Conservation (phyloP, 805 yeast genomes). For the Suhomyces tanzawaensis region DNA sequence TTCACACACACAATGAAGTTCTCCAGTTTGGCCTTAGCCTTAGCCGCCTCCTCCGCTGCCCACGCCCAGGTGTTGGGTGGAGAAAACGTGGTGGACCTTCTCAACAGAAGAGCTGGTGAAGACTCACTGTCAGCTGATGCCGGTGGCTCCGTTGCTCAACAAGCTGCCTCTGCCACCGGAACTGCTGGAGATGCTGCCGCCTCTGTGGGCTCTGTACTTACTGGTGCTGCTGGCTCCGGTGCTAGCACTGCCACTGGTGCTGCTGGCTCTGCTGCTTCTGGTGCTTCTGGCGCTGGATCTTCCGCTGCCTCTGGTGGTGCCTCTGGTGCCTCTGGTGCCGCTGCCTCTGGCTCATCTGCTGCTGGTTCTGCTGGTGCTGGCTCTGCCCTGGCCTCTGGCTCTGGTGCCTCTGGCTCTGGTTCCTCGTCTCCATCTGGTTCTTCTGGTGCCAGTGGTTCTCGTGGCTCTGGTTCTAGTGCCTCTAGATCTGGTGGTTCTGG, state of each 20-base stretch:
- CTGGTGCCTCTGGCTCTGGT: constrained; percentile 12
- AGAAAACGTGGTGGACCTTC: constrained; percentile 4
- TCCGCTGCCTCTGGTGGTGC: constrained; percentile 1
- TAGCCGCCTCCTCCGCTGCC: constrained; percentile 14
- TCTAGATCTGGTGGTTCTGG: constrained; percentile 5
- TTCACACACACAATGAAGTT: constrained; percentile 9
- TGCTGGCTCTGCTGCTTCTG: constrained; percentile 7
- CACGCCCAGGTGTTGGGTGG: constrained; percentile 5
- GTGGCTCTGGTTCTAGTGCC: constrained; percentile 3
- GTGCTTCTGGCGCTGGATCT: constrained; percentile 7
- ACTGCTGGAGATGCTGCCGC: constrained; percentile 7
- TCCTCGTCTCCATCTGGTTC: constrained; percentile 14
- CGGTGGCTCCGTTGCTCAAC: constrained; percentile 7
- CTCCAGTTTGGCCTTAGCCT: constrained; percentile 10
- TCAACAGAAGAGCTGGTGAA: constrained; percentile 1
- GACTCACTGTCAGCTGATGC: constrained; percentile 8
- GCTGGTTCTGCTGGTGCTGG: constrained; percentile 2
- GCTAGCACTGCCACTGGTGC: constrained; percentile 6
- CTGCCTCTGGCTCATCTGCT: constrained; percentile 3
- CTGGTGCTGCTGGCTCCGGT: constrained; percentile 5
- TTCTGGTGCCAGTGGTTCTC: constrained; percentile 10
- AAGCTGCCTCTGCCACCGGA: constrained; percentile 4
- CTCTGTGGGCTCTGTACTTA: constrained; percentile 5
- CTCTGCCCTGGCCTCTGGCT: constrained; percentile 5
- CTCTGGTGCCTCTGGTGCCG: constrained; percentile 1